A percentile compares a stretch with the other conserved stretches of the same genome.
Evolutionary conservation across 2,329 filamentous ascomycete genomes (phyloP).

Genomic region (Alternaria panax): DNA sequence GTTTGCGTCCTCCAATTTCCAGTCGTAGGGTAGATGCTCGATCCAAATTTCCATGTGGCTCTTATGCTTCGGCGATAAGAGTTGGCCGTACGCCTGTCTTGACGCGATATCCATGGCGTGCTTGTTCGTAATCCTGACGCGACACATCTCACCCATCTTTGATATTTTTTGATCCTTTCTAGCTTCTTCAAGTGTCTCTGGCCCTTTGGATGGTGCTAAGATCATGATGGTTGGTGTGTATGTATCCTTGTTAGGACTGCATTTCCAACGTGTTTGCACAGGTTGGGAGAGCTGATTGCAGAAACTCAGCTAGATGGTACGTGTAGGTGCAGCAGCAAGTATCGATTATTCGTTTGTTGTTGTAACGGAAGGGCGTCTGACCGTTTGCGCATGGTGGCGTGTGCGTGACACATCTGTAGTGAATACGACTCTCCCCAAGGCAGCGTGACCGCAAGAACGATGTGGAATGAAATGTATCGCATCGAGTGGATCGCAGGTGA

Average conservation of each 20-base stretch:
- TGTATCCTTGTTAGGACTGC: not conserved
- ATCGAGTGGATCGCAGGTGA: not conserved
- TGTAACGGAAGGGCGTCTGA: not conserved
- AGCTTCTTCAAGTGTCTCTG: not conserved
- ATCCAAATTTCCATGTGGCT: constrained; percentile 1
- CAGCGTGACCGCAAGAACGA: not conserved
- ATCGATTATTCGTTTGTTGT: not conserved
- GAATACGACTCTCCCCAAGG: not conserved
- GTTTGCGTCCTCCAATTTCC: not conserved
- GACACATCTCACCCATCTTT: not conserved
- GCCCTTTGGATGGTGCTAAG: not conserved
- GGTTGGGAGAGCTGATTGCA: not conserved
- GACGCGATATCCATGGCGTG: not conserved
- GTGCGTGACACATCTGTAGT: not conserved
- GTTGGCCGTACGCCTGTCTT: not conserved
- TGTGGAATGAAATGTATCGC: not conserved
- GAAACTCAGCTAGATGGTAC: too few species aligned
- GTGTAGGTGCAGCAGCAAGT: not conserved
- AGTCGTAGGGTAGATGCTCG: not conserved
- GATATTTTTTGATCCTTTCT: not conserved
- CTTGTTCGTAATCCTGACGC: not conserved
- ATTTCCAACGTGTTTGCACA: not conserved
- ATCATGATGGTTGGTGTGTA: not conserved
- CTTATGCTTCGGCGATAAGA: not conserved
- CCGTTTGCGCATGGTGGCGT: not conserved